phyloP scores from a whole-genome alignment of 345 rosid genomes.

The Lumnitzera littorea region DNA sequence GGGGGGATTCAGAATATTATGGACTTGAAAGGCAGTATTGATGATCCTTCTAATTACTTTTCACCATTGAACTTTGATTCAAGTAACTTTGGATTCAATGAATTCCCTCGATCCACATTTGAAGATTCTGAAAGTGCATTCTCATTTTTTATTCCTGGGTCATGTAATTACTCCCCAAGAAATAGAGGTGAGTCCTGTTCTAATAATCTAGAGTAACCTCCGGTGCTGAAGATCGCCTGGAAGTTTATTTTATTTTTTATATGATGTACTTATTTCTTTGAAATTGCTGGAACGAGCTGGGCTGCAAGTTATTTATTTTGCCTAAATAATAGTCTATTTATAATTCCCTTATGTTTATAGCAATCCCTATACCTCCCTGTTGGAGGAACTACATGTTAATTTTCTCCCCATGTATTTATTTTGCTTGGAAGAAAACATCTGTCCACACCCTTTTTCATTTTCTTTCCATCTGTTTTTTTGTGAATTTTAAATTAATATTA shows the following conservation, averaged over 20 bases:
- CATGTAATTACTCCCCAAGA: constrained; percentile 55
- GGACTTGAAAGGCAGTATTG: constrained; percentile 48
- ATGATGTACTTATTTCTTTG: constrained; percentile 4
- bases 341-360: too few species aligned
- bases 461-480: too few species aligned
- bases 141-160: constrained; percentile 58
- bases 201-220: constrained; percentile 17
- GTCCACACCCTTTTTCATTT: too few species aligned
- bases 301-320: constrained; percentile 1
- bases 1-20: constrained; percentile 21
- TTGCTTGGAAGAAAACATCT: too few species aligned
- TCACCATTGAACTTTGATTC: constrained; percentile 73
- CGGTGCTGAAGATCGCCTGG: not conserved
- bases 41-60: constrained; percentile 45
- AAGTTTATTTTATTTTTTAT: not conserved
- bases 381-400: too few species aligned
- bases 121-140: constrained; percentile 78
- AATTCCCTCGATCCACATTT: constrained; percentile 62
- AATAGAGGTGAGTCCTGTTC: constrained; percentile 40
- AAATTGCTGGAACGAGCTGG: constrained; percentile 5
- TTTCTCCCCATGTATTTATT: too few species aligned
- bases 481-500: too few species aligned
- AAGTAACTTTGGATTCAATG: constrained; percentile 76
- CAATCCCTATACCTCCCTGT: too few species aligned
- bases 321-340: constrained; percentile 5